Evolutionary conservation across 768 basidiomycete species (phyloP), one percentile per base, ranked within the genome.

Genomic region (Harrya chromipes): DNA sequence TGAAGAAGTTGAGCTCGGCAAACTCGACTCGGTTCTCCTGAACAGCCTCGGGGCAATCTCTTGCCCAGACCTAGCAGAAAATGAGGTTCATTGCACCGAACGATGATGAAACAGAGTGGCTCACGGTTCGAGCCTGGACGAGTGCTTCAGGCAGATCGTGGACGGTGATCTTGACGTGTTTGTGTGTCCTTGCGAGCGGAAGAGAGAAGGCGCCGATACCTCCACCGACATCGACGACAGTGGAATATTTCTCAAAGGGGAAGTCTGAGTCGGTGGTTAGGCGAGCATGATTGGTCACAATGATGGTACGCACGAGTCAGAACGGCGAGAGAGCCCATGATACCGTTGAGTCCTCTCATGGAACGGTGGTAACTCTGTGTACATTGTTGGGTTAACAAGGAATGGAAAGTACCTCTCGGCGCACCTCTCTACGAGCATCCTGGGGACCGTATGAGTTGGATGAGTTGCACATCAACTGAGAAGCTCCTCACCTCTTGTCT

Each of bases 211-310:
- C 54, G 16, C 70, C 70, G n/a, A 67, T 60, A 5, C 69, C 65
- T 39, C 70, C 69, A 8, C 68, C 70, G 10, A 71, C 58, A 39
- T 71, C 70, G 27, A 71, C 68, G n/a, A 71, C 47, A 4, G 59
- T 62, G 0, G 70, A 59, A 38, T 60, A 59, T 23, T 54, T 56
- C 14, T 49, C 53, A 47, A 71, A 72, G 11, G 71, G 65, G 50
- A 62, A 71, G 1, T 54, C 71, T 70, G 20, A 19, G 35, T 37
- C 13, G 19, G 1, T 5, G 16, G 12, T 46, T 1, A 52, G 37
- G 16, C 14, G 6, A 52, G 13, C 3, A 13, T 20, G 8, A 37
- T 12, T 31, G 13, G 6, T 34, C 21, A 16, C 11, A 20, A 26
- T n/a, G 9, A 21, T n/a, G 6, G 27, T 9, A 51, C 55, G 26